A percentile compares a stretch with the other conserved stretches of the same genome.
Evolutionary conservation across 352 stramenopile genomes (phyloP).

Genomic region (Pythium oligandrum): DNA sequence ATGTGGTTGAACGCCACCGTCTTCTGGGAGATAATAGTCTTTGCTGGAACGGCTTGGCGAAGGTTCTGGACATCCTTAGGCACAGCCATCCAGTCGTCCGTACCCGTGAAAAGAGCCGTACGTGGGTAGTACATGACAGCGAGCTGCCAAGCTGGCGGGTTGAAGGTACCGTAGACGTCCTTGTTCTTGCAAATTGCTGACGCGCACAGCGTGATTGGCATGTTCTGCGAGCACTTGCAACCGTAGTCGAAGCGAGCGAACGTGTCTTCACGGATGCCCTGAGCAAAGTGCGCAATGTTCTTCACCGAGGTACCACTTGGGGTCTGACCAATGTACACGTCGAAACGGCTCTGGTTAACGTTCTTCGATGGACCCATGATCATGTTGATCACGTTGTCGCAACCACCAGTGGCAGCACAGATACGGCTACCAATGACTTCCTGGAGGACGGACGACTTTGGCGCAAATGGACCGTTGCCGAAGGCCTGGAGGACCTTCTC

Average conservation of each 20-base stretch:
- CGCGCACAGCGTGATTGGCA: conserved; percentile 36
- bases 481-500: conserved; percentile 37
- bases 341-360: conserved; percentile 44
- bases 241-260: conserved; percentile 62
- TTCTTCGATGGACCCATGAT: conserved; percentile 38
- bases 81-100: conserved; percentile 47
- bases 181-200: conserved; percentile 55
- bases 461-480: conserved; percentile 41
- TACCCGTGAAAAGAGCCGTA: conserved; percentile 41
- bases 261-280: conserved; percentile 53
- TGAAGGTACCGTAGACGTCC: conserved; percentile 34
- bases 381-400: conserved; percentile 34
- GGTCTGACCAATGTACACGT: conserved; percentile 62
- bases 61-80: conserved; percentile 43
- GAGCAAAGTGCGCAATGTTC: conserved; percentile 59
- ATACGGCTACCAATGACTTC: conserved; percentile 34
- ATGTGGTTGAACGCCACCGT: conserved; percentile 54
- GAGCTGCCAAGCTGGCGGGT: conserved; percentile 38
- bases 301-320: conserved; percentile 55
- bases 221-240: conserved; percentile 28
- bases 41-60: conserved; percentile 26
- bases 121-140: conserved; percentile 41
- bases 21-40: conserved; percentile 47
- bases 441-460: conserved; percentile 38
- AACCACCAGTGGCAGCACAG: conserved; percentile 33